These are phyloP conservation scores for Calendula officinalis DNA, from an alignment of 129 eudicot species.

Conservation along the genomic window DNA sequence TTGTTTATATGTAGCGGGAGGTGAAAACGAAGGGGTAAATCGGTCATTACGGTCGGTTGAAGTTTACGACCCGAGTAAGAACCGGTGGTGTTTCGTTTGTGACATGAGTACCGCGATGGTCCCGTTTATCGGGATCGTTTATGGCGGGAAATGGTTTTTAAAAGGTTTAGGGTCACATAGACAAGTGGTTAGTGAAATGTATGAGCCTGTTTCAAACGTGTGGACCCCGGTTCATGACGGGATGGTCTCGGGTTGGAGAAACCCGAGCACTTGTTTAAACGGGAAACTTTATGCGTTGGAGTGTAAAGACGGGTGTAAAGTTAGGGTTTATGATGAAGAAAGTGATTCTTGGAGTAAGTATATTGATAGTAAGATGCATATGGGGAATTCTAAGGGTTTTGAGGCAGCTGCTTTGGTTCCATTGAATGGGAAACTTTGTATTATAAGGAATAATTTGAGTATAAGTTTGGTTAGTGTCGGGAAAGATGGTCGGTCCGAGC, in stretches of 20 bases:
- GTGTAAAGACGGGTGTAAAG: slow-evolving; percentile 82
- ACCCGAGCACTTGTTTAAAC: slow-evolving; percentile 65
- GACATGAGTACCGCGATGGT: slow-evolving; percentile 83
- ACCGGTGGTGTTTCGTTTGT: slow-evolving; percentile 66
- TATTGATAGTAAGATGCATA: slow-evolving; percentile 74
- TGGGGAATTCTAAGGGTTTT: slow-evolving; percentile 76
- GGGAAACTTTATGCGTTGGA: slow-evolving; percentile 77
- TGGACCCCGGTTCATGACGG: slow-evolving; percentile 75
- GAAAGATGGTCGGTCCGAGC: slow-evolving; percentile 46
- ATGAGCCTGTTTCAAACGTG: slow-evolving; percentile 56
- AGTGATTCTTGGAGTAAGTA: slow-evolving; percentile 76
- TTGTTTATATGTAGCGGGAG: slow-evolving; percentile 81
- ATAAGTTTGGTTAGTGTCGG: slow-evolving; percentile 63
- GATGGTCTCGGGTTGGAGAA: slow-evolving; percentile 85
- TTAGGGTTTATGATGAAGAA: slow-evolving; percentile 65
- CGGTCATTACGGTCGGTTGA: slow-evolving; percentile 75
- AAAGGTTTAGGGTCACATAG: slow-evolving; percentile 79
- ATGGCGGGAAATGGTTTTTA: slow-evolving; percentile 77
- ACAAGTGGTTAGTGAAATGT: slow-evolving; percentile 71
- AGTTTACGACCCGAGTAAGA: slow-evolving; percentile 73
- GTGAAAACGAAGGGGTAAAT: slow-evolving; percentile 73
- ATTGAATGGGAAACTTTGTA: slow-evolving; percentile 58
- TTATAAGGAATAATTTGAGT: slow-evolving; percentile 75
- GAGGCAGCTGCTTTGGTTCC: slow-evolving; percentile 84
- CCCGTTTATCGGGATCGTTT: slow-evolving; percentile 74